These are phyloP conservation scores for Leucocoprinus birnbaumii DNA, from an alignment of 768 basidiomycete genomes.

Conservation along the genomic window DNA sequence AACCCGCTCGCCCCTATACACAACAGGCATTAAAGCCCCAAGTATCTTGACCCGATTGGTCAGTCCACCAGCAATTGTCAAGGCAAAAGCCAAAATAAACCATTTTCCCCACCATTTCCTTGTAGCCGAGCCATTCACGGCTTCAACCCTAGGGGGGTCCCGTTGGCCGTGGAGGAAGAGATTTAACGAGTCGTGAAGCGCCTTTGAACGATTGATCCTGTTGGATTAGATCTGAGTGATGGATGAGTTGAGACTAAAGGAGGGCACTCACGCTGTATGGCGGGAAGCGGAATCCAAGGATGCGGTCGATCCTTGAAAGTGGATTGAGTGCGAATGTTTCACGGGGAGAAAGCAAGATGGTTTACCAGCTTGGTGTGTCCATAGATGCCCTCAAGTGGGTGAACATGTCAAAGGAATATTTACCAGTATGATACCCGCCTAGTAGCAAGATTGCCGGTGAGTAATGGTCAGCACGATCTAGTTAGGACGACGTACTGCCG, in stretches of 20 bases:
- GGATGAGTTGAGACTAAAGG: too few relatives aligned
- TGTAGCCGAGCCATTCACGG: constrained; percentile 12
- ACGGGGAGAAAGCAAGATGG: constrained; percentile 5
- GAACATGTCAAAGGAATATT: constrained; percentile 74
- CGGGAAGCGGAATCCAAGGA: constrained; percentile 55
- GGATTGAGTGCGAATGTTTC: background rate
- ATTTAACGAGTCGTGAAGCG: background rate
- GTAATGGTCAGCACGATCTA: background rate
- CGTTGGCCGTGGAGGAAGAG: constrained; percentile 41
- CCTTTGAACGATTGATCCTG: constrained; percentile 1
- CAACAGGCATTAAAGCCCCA: background rate
- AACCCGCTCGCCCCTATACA: background rate
- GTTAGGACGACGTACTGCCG: constrained; percentile 50
- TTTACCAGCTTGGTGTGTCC: constrained; percentile 57
- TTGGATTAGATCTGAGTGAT: background rate
- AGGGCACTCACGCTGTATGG: constrained; percentile 46
- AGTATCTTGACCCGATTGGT: constrained; percentile 33
- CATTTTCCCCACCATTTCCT: constrained; percentile 43
- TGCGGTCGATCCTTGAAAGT: constrained; percentile 41
- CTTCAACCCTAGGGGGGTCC: constrained; percentile 32
- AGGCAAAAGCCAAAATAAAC: constrained; percentile 44
- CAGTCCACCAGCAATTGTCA: constrained; percentile 41
- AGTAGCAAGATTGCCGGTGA: background rate
- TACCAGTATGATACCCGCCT: constrained; percentile 73
- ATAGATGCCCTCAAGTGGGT: constrained; percentile 66